These are phyloP conservation scores for Combretum micranthum DNA, from an alignment of 345 rosid genomes.

Conservation along the genomic window DNA sequence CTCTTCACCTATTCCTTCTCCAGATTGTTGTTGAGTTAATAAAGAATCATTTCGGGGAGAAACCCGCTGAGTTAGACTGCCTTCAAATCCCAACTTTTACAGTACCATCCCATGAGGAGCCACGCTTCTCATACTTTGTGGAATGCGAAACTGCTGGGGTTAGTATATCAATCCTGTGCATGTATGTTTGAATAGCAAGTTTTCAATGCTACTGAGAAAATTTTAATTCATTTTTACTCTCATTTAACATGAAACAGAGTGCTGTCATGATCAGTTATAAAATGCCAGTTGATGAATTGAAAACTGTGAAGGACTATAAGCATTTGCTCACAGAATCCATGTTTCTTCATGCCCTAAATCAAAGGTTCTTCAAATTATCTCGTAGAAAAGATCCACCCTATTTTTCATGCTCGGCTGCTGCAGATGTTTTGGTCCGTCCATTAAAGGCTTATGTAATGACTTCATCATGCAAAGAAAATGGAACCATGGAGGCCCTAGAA, in stretches of 20 bases:
- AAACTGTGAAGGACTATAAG: slow-evolving; percentile 71
- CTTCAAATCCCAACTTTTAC: slow-evolving; percentile 46
- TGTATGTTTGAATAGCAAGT: no score
- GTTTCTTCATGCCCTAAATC: slow-evolving; percentile 77
- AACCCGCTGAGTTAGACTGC: slow-evolving; percentile 33
- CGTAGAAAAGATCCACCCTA: slow-evolving; percentile 73
- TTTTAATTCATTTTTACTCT: slow-evolving; percentile 11
- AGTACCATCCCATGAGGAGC: slow-evolving; percentile 75
- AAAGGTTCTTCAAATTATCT: slow-evolving; percentile 79
- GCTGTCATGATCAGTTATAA: slow-evolving; percentile 86
- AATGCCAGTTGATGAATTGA: slow-evolving; percentile 57
- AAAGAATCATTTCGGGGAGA: slow-evolving; percentile 61
- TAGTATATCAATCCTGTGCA: slow-evolving; percentile 16
- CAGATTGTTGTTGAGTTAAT: slow-evolving; percentile 83
- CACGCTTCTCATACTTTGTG: slow-evolving; percentile 72
- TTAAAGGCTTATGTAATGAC: slow-evolving; percentile 74
- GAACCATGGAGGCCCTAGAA: slow-evolving; percentile 70
- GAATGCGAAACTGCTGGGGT: slow-evolving; percentile 97
- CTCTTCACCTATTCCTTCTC: slow-evolving; percentile 11
- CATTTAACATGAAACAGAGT: slow-evolving; percentile 43
- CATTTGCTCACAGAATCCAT: slow-evolving; percentile 75
- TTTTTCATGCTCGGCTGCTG: slow-evolving; percentile 86
- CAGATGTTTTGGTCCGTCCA: slow-evolving; percentile 68
- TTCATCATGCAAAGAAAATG: slow-evolving; percentile 77
- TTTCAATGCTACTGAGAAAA: background rate